Conservation (phyloP, 2,329 filamentous ascomycete genomes). For the Mycosphaerella sp. region DNA sequence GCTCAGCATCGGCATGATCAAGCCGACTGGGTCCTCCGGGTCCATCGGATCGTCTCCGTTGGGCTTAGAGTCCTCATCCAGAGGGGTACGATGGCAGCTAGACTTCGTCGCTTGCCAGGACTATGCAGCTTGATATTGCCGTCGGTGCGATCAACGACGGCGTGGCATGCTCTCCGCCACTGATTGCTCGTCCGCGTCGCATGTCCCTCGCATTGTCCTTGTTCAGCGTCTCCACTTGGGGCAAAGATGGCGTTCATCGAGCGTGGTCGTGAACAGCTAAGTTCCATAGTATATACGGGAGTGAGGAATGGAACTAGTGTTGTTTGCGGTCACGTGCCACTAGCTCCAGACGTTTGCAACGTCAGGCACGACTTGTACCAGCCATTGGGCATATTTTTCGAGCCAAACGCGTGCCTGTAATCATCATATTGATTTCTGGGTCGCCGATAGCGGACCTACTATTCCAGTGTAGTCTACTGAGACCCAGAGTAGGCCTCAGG, state of each 20-base stretch:
- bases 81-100: slow-evolving; percentile 24
- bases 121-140: slow-evolving; percentile 24
- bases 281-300: slow-evolving; percentile 7
- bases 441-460: slow-evolving; percentile 3
- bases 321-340: slow-evolving; percentile 8
- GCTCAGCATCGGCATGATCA: slow-evolving; percentile 18
- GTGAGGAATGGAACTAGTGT: slow-evolving; percentile 2
- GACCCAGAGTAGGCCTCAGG: slow-evolving; percentile 1
- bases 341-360: slow-evolving; percentile 4
- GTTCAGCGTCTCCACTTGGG: slow-evolving; percentile 20
- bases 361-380: slow-evolving; percentile 3
- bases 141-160: slow-evolving; percentile 27
- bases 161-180: slow-evolving; percentile 43
- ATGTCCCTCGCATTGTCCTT: slow-evolving; percentile 36
- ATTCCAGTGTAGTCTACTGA: background rate
- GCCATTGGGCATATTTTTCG: slow-evolving; percentile 5
- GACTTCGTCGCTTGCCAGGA: slow-evolving; percentile 23
- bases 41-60: slow-evolving; percentile 38
- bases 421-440: background rate
- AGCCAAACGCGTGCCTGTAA: slow-evolving; percentile 4
- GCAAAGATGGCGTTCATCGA: slow-evolving; percentile 18
- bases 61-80: slow-evolving; percentile 35
- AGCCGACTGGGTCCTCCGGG: slow-evolving; percentile 43
- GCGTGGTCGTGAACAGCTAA: slow-evolving; percentile 15
- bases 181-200: slow-evolving; percentile 34